Percentiles rank a stretch among this genome's conserved stretches.
Evolutionary conservation across 2,329 filamentous ascomycete genomes (phyloP).

Genomic region (Colletotrichum magnum): DNA sequence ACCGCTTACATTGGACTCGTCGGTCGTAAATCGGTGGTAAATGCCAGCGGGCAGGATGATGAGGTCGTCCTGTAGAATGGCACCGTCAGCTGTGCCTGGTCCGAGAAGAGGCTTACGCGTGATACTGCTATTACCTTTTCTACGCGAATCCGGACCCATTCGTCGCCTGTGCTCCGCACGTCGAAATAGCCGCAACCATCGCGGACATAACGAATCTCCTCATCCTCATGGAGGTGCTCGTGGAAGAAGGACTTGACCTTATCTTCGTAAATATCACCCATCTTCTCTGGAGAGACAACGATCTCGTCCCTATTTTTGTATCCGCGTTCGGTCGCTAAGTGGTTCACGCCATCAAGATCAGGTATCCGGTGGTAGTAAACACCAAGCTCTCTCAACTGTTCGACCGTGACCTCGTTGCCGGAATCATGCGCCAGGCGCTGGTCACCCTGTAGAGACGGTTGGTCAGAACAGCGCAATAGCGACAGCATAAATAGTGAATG

Average conservation of each 20-base stretch:
- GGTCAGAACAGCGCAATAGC: neutral
- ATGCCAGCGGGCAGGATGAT: conserved; percentile 96
- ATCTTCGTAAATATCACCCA: conserved; percentile 90
- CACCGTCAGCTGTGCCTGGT: neutral
- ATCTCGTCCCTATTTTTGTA: conserved; percentile 98
- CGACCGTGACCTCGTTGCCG: conserved; percentile 74
- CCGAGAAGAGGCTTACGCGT: neutral
- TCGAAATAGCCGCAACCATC: conserved; percentile 95
- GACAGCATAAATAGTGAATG: neutral
- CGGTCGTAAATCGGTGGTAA: conserved; percentile 97
- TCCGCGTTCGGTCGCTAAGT: conserved; percentile 79
- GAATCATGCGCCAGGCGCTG: conserved; percentile 94
- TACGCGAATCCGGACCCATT: conserved; percentile 89
- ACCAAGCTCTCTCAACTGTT: conserved; percentile 80
- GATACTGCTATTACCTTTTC: conserved; percentile 71
- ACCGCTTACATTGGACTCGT: conserved; percentile 84
- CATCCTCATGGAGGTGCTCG: conserved; percentile 97
- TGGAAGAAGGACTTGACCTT: conserved; percentile 96
- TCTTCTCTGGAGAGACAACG: conserved; percentile 85
- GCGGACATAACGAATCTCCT: conserved; percentile 96
- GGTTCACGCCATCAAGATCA: conserved; percentile 76
- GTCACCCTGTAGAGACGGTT: conserved; percentile 76
- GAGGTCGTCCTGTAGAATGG: conserved; percentile 74
- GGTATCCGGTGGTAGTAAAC: conserved; percentile 83
- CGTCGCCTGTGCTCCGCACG: conserved; percentile 84